Evolutionary conservation across 306 rosid genomes (phyloP).

Genomic region (Vigna reflexopilosa): DNA sequence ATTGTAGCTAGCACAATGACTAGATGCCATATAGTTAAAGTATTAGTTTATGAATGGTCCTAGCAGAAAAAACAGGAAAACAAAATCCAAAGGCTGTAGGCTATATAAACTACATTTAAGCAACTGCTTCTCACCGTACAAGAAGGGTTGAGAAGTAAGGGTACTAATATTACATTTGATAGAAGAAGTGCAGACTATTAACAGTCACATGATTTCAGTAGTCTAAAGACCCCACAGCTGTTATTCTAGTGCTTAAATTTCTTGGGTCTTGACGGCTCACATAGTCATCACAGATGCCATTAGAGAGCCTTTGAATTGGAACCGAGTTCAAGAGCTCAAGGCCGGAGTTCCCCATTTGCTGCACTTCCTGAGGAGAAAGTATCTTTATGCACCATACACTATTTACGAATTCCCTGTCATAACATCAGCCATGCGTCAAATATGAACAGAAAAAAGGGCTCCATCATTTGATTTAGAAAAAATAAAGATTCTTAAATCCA

Average conservation of each 20-base stretch:
- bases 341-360: slow-evolving; percentile 87
- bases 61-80: slow-evolving; percentile 47
- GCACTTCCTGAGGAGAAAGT: slow-evolving; percentile 97
- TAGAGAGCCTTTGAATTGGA: slow-evolving; percentile 87
- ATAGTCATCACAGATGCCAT: slow-evolving; percentile 69
- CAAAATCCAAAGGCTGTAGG: slow-evolving; percentile 47
- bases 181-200: slow-evolving; percentile 45
- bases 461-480: slow-evolving; percentile 8
- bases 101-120: slow-evolving; percentile 60
- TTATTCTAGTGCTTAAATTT: slow-evolving; percentile 74
- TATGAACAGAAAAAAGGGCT: neutral
- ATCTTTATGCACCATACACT: slow-evolving; percentile 96
- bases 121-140: slow-evolving; percentile 51
- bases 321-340: slow-evolving; percentile 77
- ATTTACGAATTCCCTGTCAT: slow-evolving; percentile 89
- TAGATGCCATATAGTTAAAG: slow-evolving; percentile 67
- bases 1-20: slow-evolving; percentile 53
- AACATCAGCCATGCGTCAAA: slow-evolving; percentile 2
- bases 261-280: slow-evolving; percentile 81
- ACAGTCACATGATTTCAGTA: slow-evolving; percentile 60
- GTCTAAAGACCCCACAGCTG: slow-evolving; percentile 85
- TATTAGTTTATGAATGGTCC: slow-evolving; percentile 64
- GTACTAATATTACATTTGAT: slow-evolving; percentile 56
- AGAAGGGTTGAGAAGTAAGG: slow-evolving; percentile 49
- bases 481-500: neutral